Evolutionary conservation across 768 basidiomycete genomes (phyloP).

Genomic region (Megacollybia marginata): DNA sequence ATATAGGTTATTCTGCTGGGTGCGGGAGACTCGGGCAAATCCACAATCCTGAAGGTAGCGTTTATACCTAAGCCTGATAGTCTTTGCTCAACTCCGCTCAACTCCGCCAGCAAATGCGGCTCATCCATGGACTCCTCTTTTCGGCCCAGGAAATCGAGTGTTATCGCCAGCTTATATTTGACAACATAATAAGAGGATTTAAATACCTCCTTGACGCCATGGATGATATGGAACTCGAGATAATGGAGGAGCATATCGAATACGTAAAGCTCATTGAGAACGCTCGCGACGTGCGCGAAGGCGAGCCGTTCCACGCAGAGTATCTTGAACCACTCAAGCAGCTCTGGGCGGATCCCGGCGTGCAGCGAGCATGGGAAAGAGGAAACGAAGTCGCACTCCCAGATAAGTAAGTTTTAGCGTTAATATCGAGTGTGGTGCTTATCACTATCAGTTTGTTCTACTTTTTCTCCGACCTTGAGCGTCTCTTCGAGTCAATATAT

Average conservation of each 20-base stretch:
- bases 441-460: conserved; percentile 46
- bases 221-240: conserved; percentile 79
- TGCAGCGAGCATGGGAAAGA: conserved; percentile 69
- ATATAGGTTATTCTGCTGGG: no score
- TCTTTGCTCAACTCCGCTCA: no score
- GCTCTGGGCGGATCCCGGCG: conserved; percentile 73
- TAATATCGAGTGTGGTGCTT: neutral
- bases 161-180: conserved; percentile 88
- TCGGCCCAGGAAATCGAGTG: conserved; percentile 75
- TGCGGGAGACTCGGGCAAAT: no score
- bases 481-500: conserved; percentile 70
- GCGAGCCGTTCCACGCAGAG: conserved; percentile 67
- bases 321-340: conserved; percentile 61
- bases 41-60: no score
- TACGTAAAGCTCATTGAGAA: conserved; percentile 37
- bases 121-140: conserved; percentile 86
- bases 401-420: conserved; percentile 58
- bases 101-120: conserved; percentile 87
- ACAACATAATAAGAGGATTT: conserved; percentile 85
- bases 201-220: conserved; percentile 78
- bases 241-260: conserved; percentile 51
- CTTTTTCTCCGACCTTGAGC: conserved; percentile 75
- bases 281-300: conserved; percentile 56
- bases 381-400: conserved; percentile 90
- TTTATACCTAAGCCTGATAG: no score